phyloP scores from a whole-genome alignment of 2,329 filamentous ascomycete species.

The Botrytis deweyae region DNA sequence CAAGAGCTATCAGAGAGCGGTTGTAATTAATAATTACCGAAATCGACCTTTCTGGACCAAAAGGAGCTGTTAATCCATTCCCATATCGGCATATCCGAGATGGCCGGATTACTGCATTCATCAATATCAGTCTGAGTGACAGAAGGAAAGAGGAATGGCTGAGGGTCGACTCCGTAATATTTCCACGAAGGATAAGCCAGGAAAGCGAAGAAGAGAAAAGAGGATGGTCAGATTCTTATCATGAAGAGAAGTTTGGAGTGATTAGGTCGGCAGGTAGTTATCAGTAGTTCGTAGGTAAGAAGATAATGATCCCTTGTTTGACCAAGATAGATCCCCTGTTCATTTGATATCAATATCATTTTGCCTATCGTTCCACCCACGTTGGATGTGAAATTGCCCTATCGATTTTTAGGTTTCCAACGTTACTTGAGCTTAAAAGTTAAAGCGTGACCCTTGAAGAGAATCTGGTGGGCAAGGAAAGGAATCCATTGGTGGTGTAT shows the following conservation, averaged over 20 bases:
- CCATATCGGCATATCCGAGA: constrained; percentile 4
- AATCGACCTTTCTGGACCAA: neutral
- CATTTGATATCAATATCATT: neutral
- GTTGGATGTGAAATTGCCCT: neutral
- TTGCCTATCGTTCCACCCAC: neutral
- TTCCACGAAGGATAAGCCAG: neutral
- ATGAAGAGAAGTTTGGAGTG: neutral
- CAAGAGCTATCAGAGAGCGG: neutral
- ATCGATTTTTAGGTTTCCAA: neutral
- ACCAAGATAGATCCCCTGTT: neutral
- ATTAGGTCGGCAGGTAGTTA: neutral
- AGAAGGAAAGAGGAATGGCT: neutral
- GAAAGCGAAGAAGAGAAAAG: neutral
- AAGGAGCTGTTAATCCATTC: neutral
- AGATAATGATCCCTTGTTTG: neutral
- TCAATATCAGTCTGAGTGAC: neutral
- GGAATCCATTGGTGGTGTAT: neutral
- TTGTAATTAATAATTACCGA: neutral
- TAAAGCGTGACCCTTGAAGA: neutral
- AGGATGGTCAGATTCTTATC: neutral
- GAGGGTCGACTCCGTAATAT: neutral
- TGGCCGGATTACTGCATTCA: neutral
- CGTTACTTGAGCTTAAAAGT: neutral
- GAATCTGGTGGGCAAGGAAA: neutral
- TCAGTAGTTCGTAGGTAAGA: neutral